Evolutionary conservation across 306 rosid species (phyloP), one percentile per base, ranked within the genome.

Genomic region (Hippophae gyantsensis): DNA sequence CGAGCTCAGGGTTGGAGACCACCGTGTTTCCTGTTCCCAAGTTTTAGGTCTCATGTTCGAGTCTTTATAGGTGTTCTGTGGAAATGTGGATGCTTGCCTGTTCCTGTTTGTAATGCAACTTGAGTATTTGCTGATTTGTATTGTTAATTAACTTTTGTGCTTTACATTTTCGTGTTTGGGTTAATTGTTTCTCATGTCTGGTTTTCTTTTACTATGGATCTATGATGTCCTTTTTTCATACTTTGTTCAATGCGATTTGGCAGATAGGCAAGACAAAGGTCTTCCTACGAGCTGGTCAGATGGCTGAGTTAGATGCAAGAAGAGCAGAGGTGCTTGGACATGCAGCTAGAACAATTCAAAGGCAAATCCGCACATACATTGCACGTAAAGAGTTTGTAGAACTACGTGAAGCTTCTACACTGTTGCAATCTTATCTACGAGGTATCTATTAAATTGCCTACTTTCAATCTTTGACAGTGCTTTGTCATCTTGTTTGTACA

Each of bases 281-380:
- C 66, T 93, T 93, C 71, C 82, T 93, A 54, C 72, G 99, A 76
- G 99, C 95, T 60, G 99, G 99, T 54, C 97, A 93, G 79, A 93
- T 89, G 99, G 99, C 99, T 54, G 90, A 85, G 76, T 66, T 93
- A 83, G 99, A 93, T 84, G 86, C 97, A 61, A 93, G 90, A 81
- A 89, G 99, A 77, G 81, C 94, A 59, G 94, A 86, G 76, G 94
- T 93, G 72, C 97, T 93, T 60, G 96, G 99, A 69, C 84, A 84
- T 72, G 99, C 97, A 41, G 99, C 97, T 25, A 84, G 95, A 71
- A 72, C 76, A 54, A 80, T 93, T 73, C 99, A 93, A 73, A 80
- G 95, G 82, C 97, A 93, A 89, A 86, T 82, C 60, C 90, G 97
- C 40, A 79, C 97, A 32, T 79, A 84, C 79, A 82, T 93, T 73